These are phyloP conservation scores for Rhodotorula sp. DNA, from an alignment of 1,284 basidiomycete species.

Conservation along the genomic window DNA sequence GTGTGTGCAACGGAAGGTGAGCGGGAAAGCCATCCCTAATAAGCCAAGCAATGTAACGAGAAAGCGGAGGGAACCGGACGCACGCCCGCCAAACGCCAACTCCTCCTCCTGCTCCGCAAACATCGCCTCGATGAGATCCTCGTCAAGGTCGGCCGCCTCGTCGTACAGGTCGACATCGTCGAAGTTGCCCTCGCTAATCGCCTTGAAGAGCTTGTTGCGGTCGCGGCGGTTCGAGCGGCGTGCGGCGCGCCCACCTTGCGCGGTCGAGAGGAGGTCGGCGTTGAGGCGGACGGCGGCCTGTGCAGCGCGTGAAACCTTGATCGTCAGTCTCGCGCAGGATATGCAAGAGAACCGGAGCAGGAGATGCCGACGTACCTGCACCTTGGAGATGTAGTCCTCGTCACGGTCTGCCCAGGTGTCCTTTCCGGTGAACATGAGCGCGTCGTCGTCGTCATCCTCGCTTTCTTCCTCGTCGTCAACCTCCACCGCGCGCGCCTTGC, in stretches of 20 bases:
- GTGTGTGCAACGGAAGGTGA: neutral
- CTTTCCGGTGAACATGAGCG: conserved; percentile 21
- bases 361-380: conserved; percentile 28
- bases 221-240: conserved; percentile 30
- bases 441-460: conserved; percentile 26
- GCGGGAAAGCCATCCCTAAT: too few species aligned
- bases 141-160: conserved; percentile 25
- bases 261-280: conserved; percentile 32
- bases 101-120: conserved; percentile 31
- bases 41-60: neutral
- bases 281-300: conserved; percentile 31
- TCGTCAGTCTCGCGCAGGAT: neutral
- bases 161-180: conserved; percentile 26
- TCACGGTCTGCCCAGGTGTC: conserved; percentile 37
- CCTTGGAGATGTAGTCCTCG: conserved; percentile 32
- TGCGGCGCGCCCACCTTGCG: conserved; percentile 10
- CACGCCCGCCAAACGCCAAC: conserved; percentile 12
- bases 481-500: conserved; percentile 26
- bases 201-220: conserved; percentile 42
- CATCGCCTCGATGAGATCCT: conserved; percentile 23
- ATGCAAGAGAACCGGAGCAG: neutral
- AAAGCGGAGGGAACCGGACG: neutral
- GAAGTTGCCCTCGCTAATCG: conserved; percentile 36
- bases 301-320: neutral
- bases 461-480: conserved; percentile 1